Evolutionary conservation across 805 yeast genomes (phyloP).

Genomic region (Huiozyma naganishii): DNA sequence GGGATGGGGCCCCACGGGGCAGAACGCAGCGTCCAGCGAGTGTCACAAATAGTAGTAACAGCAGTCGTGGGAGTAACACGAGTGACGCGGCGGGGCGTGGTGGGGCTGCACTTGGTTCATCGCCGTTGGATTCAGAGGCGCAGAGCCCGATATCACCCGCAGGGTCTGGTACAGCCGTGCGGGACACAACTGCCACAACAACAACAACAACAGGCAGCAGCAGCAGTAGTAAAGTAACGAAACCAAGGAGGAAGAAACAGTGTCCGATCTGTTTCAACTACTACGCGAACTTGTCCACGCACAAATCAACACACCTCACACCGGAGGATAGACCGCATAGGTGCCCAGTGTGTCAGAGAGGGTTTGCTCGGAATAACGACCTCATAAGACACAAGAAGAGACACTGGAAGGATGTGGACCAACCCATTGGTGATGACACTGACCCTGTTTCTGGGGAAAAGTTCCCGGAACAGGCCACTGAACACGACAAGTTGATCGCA

Average conservation of each 20-base stretch:
- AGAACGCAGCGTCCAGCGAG: not conserved
- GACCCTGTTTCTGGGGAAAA: not conserved
- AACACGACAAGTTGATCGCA: slow-evolving; percentile 19
- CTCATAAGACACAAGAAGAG: slow-evolving; percentile 75
- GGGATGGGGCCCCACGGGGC: not conserved
- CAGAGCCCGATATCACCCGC: not conserved
- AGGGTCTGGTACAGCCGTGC: not conserved
- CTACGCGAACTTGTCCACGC: slow-evolving; percentile 76
- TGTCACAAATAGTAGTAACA: not conserved
- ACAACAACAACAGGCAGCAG: not conserved
- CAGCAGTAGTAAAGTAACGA: slow-evolving; percentile 17
- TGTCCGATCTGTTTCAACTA: slow-evolving; percentile 59
- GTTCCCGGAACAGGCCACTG: slow-evolving; percentile 1
- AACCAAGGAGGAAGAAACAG: slow-evolving; percentile 54
- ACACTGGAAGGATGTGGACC: slow-evolving; percentile 54
- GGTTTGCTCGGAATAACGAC: slow-evolving; percentile 83
- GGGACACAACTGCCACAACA: not conserved
- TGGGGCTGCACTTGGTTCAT: not conserved
- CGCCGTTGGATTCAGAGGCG: not conserved
- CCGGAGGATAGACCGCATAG: slow-evolving; percentile 66
- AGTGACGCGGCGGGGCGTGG: not conserved
- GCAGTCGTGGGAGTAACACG: not conserved
- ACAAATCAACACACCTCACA: slow-evolving; percentile 64
- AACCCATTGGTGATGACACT: slow-evolving; percentile 2
- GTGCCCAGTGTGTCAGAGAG: slow-evolving; percentile 70